phyloP scores from a whole-genome alignment of 768 basidiomycete genomes.

The Tulasnella sp. region DNA sequence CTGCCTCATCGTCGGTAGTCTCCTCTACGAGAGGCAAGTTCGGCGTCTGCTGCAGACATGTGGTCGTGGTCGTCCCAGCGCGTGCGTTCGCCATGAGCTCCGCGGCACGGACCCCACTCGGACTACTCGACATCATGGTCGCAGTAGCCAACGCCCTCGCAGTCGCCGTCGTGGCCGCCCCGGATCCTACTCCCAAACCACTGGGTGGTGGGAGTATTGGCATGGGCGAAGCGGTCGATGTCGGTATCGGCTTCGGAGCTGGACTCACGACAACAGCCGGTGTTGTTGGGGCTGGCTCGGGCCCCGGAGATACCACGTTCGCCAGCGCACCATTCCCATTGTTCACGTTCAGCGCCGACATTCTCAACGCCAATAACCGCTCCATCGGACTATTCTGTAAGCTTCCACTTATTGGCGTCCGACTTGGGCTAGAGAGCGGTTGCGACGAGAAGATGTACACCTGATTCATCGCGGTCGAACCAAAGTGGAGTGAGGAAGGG shows the following conservation, averaged over 20 bases:
- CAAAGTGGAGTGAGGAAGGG: conserved; percentile 5
- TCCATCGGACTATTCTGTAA: conserved; percentile 12
- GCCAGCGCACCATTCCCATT: background rate
- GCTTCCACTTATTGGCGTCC: conserved; percentile 12
- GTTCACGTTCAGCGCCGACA: conserved; percentile 4
- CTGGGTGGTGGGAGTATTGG: background rate
- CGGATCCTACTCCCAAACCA: conserved; percentile 4
- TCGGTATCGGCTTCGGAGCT: background rate
- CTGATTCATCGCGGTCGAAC: conserved; percentile 8
- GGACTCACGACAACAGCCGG: background rate
- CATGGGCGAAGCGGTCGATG: background rate
- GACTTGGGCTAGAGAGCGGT: conserved; percentile 28
- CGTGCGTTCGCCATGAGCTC: conserved; percentile 11
- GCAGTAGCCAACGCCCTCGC: conserved; percentile 3
- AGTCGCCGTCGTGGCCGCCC: conserved; percentile 6
- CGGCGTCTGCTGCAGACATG: background rate
- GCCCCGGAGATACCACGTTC: background rate
- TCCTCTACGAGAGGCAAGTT: background rate
- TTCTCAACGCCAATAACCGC: conserved; percentile 6
- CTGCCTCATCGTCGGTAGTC: too few species aligned
- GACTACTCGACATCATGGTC: conserved; percentile 3
- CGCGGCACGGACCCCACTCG: background rate
- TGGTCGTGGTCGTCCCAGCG: background rate
- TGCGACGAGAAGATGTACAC: conserved; percentile 29
- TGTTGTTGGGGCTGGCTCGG: background rate